Evolutionary conservation across 192 early-diverging fungal genomes (phyloP).

Genomic region (Gonapodya sp.): DNA sequence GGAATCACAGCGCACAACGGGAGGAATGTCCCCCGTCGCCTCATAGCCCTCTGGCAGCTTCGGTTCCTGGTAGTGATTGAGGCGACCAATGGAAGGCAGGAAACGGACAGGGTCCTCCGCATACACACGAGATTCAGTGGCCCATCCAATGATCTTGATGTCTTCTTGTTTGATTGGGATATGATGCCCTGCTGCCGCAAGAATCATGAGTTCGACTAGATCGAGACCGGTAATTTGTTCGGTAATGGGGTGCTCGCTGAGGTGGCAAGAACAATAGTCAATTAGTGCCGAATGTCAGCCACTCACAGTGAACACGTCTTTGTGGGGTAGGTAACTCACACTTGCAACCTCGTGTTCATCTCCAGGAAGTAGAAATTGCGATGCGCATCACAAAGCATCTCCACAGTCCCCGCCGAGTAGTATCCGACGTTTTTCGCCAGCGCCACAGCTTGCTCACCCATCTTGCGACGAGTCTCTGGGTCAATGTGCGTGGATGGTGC

Average conservation of each 20-base stretch:
- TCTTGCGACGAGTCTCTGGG: slow-evolving; percentile 44
- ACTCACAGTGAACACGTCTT: too few relatives aligned
- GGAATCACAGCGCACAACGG: slow-evolving; percentile 81
- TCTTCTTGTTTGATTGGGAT: slow-evolving; percentile 65
- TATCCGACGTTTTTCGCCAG: slow-evolving; percentile 64
- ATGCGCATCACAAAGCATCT: slow-evolving; percentile 60
- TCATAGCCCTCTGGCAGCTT: slow-evolving; percentile 8
- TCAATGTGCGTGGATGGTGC: slow-evolving; percentile 71
- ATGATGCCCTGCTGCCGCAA: slow-evolving; percentile 70
- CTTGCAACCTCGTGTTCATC: slow-evolving; percentile 74
- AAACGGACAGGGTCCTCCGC: slow-evolving; percentile 92
- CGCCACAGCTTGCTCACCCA: slow-evolving; percentile 72
- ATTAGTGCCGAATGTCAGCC: too few relatives aligned
- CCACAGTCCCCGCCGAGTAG: slow-evolving; percentile 67
- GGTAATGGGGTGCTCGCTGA: slow-evolving; percentile 63
- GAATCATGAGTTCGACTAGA: slow-evolving; percentile 93
- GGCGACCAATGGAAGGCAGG: slow-evolving; percentile 82
- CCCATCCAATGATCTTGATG: slow-evolving; percentile 73
- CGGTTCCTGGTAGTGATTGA: slow-evolving; percentile 80
- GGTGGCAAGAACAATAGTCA: too few relatives aligned
- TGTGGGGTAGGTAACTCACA: slow-evolving; percentile 24
- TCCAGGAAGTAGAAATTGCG: slow-evolving; percentile 74
- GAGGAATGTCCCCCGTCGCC: slow-evolving; percentile 17
- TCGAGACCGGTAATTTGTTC: slow-evolving; percentile 77
- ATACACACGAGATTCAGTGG: slow-evolving; percentile 91